These are phyloP conservation scores for Phytopythium montanum DNA, from an alignment of 352 stramenopile species.

Conservation along the genomic window DNA sequence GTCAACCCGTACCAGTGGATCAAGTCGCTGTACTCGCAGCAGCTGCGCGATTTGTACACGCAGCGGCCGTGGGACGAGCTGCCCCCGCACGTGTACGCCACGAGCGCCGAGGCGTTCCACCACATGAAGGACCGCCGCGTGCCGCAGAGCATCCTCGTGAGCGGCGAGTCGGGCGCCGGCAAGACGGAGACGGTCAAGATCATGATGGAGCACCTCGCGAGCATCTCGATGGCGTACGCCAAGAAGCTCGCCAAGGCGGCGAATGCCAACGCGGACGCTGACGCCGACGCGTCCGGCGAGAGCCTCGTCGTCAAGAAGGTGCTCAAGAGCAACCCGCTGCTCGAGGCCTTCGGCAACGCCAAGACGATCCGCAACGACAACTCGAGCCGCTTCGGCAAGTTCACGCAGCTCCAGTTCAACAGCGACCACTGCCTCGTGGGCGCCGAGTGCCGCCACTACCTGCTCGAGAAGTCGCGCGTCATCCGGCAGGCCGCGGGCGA, in stretches of 20 bases:
- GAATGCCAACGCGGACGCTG: too few relatives aligned
- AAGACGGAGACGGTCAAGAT: slow-evolving; percentile 97
- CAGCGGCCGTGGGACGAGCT: slow-evolving; percentile 57
- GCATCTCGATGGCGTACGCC: slow-evolving; percentile 67
- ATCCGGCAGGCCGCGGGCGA: slow-evolving; percentile 88
- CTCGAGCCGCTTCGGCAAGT: slow-evolving; percentile 94
- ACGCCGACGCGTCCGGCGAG: slow-evolving; percentile 51
- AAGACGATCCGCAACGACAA: slow-evolving; percentile 95
- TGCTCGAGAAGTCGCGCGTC: slow-evolving; percentile 97
- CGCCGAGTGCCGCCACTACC: slow-evolving; percentile 90
- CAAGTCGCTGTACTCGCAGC: slow-evolving; percentile 80
- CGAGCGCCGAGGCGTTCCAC: slow-evolving; percentile 77
- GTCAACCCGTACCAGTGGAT: slow-evolving; percentile 96
- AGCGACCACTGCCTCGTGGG: slow-evolving; percentile 81
- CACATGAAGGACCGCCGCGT: slow-evolving; percentile 73
- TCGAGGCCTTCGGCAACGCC: slow-evolving; percentile 91
- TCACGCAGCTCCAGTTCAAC: slow-evolving; percentile 93
- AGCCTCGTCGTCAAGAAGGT: slow-evolving; percentile 85
- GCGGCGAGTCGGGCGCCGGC: slow-evolving; percentile 91
- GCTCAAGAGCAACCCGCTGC: slow-evolving; percentile 86
- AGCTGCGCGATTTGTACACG: slow-evolving; percentile 71
- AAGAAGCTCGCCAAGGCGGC: slow-evolving; percentile 43
- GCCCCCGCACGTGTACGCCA: slow-evolving; percentile 90
- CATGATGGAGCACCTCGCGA: slow-evolving; percentile 94
- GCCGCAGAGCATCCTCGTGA: slow-evolving; percentile 91